phyloP scores from a whole-genome alignment of 306 rosid species.

The Ziziphus jujuba region DNA sequence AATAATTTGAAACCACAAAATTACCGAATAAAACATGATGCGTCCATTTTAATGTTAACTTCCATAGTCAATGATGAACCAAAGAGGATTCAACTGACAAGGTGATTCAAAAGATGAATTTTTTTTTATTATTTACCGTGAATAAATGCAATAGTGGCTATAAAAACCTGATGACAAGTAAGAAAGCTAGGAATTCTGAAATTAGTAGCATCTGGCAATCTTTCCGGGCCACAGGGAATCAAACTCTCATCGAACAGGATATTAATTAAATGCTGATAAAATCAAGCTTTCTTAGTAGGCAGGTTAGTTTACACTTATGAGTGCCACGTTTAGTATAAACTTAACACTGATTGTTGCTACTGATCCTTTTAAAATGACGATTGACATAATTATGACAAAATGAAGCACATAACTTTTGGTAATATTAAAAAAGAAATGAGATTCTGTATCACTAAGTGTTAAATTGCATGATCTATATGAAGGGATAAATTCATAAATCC shows the following conservation, averaged over 20 bases:
- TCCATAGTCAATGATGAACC: too few relatives aligned
- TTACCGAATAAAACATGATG: too few relatives aligned
- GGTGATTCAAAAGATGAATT: too few relatives aligned
- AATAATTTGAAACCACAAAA: too few relatives aligned
- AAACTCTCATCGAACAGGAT: not conserved
- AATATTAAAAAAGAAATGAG: conserved; percentile 3
- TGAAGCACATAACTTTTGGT: conserved; percentile 1
- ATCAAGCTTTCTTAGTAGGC: not conserved
- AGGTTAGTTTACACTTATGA: not conserved
- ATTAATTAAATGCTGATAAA: not conserved
- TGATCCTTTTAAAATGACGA: not conserved
- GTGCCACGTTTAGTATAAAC: not conserved
- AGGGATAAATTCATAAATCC: conserved; percentile 5
- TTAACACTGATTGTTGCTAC: not conserved
- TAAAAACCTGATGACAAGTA: not conserved
- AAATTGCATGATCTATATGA: not conserved
- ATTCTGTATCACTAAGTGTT: not conserved
- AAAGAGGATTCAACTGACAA: too few relatives aligned
- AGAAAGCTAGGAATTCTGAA: not conserved
- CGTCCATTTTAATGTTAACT: too few relatives aligned
- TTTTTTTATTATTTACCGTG: too few relatives aligned
- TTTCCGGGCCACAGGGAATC: not conserved
- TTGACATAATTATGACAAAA: not conserved
- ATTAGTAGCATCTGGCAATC: not conserved
- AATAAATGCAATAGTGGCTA: conserved; percentile 12